Base-by-base conservation (phyloP, 345 rosid species). In the Gossypium turneri region DNA sequence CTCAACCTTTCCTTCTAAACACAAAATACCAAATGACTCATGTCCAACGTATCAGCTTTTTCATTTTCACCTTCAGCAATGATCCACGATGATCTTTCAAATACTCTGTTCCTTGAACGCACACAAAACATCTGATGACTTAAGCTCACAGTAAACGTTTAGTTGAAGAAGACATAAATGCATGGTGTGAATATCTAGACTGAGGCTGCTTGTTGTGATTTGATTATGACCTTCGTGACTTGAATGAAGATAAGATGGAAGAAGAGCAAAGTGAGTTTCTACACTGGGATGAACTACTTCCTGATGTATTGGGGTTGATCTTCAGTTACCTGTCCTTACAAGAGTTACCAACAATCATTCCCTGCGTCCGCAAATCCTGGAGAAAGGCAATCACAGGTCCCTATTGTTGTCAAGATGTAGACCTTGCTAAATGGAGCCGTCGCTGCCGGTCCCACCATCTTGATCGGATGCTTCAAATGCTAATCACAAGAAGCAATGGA, bases 331-430 rank as follows among this genome's bases (percentile, higher is more conserved):
- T 92, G 48, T 75, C 93, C 56, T 91, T 94, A 16, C 71, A 86
- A 67, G 98, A 92, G 79, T 47, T 84, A 24, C 76, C 92, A 43
- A 90, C 96, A 11, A 90, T 94, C 55, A 84, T 94, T 34, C 97
- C 98, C 7, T 77, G 88, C 43, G 97, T 94, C 53, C 90, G 98
- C 85, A 94, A 94, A 81, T 89, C 97, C 27, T 94, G 98, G 98
- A 72, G 79, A 79, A 86, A 81, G 81, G 89, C 85, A 25, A 97
- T 89, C 27, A 79, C 79, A 15, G 98, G 97, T 73, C 96, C 98
- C 66, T 94, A 92, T 73, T 92, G 98, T 75, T 92, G 98, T 97
- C 97, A 92, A 79, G 94, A 89, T 86, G 88, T 94, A 29, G 91
- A 92, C 81, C 83, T 94, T 74, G 93, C 85, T 80, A 84, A 88